A percentile compares a stretch with the other conserved stretches of the same genome.
Evolutionary conservation across 208 protist species (phyloP).

Genomic region (Acanthamoeba royreba): DNA sequence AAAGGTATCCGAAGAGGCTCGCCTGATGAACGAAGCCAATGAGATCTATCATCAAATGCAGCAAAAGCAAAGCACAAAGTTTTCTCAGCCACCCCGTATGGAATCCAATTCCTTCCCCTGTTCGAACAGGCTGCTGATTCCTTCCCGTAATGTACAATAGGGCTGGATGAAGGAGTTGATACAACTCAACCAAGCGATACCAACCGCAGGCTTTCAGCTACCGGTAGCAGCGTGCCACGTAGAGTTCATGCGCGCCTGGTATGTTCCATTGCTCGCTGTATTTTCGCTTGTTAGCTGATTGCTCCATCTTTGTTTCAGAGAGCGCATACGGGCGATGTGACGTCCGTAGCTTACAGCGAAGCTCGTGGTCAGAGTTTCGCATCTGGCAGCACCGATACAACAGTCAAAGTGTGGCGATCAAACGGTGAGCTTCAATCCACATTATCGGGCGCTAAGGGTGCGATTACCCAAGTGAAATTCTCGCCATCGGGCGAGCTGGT

Average conservation of each 20-base stretch:
- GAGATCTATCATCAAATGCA: conserved; percentile 33
- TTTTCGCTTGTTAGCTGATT: not conserved
- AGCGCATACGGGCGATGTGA: not conserved
- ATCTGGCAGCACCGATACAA: not conserved
- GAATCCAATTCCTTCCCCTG: too few species aligned
- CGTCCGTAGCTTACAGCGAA: not conserved
- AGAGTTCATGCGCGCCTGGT: not conserved
- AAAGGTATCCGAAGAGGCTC: not conserved
- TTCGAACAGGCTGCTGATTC: too few species aligned
- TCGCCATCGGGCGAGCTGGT: not conserved
- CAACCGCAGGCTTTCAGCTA: too few species aligned
- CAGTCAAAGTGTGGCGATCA: not conserved
- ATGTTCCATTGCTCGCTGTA: not conserved
- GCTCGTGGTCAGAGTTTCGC: not conserved
- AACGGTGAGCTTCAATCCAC: not conserved
- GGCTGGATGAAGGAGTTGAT: too few species aligned
- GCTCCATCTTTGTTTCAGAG: not conserved
- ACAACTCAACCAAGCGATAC: too few species aligned
- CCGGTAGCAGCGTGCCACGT: not conserved
- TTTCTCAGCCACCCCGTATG: too few species aligned
- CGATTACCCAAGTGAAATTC: not conserved
- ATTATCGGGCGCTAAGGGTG: not conserved
- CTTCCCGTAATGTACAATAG: too few species aligned
- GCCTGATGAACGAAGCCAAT: conserved; percentile 15
- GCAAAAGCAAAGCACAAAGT: too few species aligned